These are phyloP conservation scores for Schwanniomyces polymorphus DNA, from an alignment of 805 yeast species.

Conservation along the genomic window DNA sequence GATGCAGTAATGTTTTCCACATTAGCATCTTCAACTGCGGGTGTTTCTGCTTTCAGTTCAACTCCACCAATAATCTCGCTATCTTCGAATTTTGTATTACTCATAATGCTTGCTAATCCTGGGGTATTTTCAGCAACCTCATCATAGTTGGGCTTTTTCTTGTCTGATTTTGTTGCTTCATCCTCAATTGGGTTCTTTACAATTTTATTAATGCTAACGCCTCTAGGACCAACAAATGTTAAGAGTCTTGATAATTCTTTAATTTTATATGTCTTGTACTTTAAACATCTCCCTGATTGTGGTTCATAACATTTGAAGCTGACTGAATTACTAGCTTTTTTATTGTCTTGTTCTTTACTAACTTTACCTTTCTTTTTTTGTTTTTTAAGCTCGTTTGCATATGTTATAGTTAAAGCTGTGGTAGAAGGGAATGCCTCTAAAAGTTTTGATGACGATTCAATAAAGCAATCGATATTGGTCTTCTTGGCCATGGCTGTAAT, in stretches of 20 bases:
- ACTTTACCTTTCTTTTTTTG: constrained; percentile 7
- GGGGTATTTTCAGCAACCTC: constrained; percentile 15
- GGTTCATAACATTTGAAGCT: constrained; percentile 68
- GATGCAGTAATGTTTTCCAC: constrained; percentile 8
- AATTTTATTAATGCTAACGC: constrained; percentile 38
- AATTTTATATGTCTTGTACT: constrained; percentile 55
- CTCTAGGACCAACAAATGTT: constrained; percentile 72
- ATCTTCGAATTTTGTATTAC: constrained; percentile 32
- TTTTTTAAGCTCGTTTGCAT: constrained; percentile 30
- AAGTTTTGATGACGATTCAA: constrained; percentile 28
- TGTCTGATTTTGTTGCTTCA: constrained; percentile 8
- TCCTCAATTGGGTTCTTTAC: constrained; percentile 10
- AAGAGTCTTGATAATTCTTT: constrained; percentile 76
- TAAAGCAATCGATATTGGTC: constrained; percentile 23
- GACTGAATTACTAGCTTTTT: constrained; percentile 32
- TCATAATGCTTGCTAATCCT: constrained; percentile 43
- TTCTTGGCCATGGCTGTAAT: constrained; percentile 1
- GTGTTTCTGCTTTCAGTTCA: constrained; percentile 6
- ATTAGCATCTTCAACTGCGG: constrained; percentile 5
- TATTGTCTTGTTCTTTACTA: constrained; percentile 4
- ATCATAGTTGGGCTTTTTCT: constrained; percentile 5
- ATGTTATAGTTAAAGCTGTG: constrained; percentile 35
- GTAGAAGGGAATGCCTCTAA: constrained; percentile 38
- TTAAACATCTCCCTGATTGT: constrained; percentile 59
- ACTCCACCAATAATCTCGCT: constrained; percentile 11